Percentiles rank a stretch among this genome's conserved stretches.
These are phyloP conservation scores for Chlorella variabilis DNA, from an alignment of 163 green algal genomes.

Conservation along the genomic window DNA sequence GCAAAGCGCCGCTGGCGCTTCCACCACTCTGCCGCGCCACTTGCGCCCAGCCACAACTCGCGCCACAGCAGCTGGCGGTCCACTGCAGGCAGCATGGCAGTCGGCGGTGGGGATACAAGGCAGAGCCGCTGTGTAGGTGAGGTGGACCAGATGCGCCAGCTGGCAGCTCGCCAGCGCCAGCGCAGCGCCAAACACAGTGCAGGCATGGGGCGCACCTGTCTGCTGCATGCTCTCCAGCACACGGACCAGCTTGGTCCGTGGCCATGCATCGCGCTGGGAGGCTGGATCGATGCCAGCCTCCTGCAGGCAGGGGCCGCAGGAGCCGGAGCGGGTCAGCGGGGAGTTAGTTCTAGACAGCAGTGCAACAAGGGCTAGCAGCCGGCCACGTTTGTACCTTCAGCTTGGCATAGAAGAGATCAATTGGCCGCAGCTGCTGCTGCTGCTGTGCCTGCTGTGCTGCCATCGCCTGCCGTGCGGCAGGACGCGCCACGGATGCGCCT, in stretches of 20 bases:
- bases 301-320: constrained; percentile 31
- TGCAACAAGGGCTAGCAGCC: not conserved
- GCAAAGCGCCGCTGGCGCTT: constrained; percentile 31
- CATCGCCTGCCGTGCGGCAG: not conserved
- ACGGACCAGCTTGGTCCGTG: constrained; percentile 25
- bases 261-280: constrained; percentile 42
- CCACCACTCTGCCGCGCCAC: constrained; percentile 42
- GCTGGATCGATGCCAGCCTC: constrained; percentile 40
- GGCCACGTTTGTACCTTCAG: not conserved
- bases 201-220: not conserved
- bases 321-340: not conserved
- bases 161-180: no score
- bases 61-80: constrained; percentile 17
- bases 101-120: no score
- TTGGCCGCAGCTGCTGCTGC: constrained; percentile 16
- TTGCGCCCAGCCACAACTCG: constrained; percentile 43
- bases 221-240: constrained; percentile 36
- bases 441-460: not conserved
- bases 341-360: not conserved
- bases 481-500: no score
- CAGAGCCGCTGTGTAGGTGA: no score
- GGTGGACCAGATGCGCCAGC: no score
- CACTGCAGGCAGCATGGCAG: not conserved
- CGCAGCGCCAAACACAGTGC: not conserved
- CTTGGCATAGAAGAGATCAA: constrained; percentile 45